phyloP scores from a whole-genome alignment of 164 flowering plant species.

The Piper betle region DNA sequence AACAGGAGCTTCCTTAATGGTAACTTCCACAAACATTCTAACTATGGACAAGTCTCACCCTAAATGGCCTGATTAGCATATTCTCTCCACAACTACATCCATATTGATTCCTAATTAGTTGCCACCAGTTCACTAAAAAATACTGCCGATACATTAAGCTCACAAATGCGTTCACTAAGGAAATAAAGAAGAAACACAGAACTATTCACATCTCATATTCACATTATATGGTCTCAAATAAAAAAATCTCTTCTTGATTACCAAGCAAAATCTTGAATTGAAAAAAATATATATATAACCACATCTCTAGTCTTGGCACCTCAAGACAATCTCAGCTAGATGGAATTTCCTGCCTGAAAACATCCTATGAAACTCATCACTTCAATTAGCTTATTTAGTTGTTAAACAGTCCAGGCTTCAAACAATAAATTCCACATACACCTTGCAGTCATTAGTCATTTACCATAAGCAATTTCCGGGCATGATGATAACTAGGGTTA shows the following conservation, averaged over 20 bases:
- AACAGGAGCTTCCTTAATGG: too few relatives aligned
- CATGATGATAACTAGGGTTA: too few relatives aligned
- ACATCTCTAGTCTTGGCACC: too few relatives aligned
- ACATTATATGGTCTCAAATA: too few relatives aligned
- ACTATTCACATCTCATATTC: too few relatives aligned
- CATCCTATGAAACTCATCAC: background rate
- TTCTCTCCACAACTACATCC: background rate
- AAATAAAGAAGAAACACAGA: too few relatives aligned
- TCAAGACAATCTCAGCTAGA: too few relatives aligned
- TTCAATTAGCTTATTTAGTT: background rate
- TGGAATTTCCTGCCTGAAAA: too few relatives aligned
- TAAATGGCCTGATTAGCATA: background rate
- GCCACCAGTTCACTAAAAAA: background rate
- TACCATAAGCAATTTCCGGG: background rate
- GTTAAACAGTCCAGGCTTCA: background rate
- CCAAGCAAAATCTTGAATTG: too few relatives aligned
- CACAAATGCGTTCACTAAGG: background rate
- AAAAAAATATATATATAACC: too few relatives aligned
- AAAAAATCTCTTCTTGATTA: too few relatives aligned
- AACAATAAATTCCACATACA: background rate
- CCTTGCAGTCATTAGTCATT: background rate
- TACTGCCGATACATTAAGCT: background rate
- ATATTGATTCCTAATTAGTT: background rate
- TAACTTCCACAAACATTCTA: too few relatives aligned
- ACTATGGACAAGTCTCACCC: background rate